Conservation (phyloP, 768 basidiomycete species). For the Rhodotorula kratochvilovae region DNA sequence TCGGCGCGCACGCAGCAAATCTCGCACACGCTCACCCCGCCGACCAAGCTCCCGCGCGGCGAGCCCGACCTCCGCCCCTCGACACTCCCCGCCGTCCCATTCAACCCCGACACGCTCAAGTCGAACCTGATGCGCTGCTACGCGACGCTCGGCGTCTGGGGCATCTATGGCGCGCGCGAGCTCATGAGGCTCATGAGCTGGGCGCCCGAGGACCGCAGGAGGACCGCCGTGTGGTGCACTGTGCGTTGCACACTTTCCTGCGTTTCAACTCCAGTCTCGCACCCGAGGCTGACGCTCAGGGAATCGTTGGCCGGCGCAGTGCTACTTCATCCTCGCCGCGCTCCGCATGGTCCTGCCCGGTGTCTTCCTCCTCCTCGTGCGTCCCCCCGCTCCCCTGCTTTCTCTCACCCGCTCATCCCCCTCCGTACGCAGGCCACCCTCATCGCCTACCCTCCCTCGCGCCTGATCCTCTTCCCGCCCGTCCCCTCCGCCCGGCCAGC, state of each 20-base stretch:
- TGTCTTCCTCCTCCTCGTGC: conserved; percentile 45
- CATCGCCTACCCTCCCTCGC: conserved; percentile 46
- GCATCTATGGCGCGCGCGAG: conserved; percentile 46
- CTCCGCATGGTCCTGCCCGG: conserved; percentile 48
- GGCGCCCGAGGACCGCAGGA: conserved; percentile 45
- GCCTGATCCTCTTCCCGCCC: conserved; percentile 48
- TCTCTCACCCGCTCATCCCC: too few species aligned
- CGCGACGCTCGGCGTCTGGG: conserved; percentile 47
- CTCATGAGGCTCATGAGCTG: conserved; percentile 47
- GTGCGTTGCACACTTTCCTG: conserved; percentile 4
- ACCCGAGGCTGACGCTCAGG: neutral
- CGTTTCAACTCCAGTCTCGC: fast-evolving
- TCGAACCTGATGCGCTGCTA: conserved; percentile 49
- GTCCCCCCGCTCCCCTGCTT: neutral
- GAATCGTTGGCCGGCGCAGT: conserved; percentile 3
- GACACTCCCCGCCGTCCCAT: conserved; percentile 49
- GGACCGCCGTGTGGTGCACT: conserved; percentile 46
- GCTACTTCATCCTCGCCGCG: conserved; percentile 48
- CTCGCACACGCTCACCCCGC: conserved; percentile 49
- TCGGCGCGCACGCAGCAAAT: conserved; percentile 45
- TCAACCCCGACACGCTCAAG: conserved; percentile 48
- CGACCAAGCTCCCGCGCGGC: conserved; percentile 45
- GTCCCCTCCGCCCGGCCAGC: conserved; percentile 45
- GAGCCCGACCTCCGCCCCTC: conserved; percentile 50
- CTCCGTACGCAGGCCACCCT: conserved; percentile 42